These are phyloP conservation scores for Hypomontagnella monticulosa DNA, from an alignment of 495 filamentous ascomycete species.

Conservation along the genomic window DNA sequence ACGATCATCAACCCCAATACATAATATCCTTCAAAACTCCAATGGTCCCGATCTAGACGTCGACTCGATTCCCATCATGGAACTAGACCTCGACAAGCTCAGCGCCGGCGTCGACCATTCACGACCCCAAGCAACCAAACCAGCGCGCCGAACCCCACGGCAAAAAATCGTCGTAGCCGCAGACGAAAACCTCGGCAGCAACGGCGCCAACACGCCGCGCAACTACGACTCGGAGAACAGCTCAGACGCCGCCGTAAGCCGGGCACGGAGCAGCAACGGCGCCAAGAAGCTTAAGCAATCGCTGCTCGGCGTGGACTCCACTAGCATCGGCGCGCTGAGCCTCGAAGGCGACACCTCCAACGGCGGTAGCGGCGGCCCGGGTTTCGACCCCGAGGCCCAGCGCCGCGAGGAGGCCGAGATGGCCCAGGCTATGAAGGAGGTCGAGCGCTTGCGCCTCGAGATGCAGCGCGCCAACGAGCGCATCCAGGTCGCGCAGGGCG, in stretches of 20 bases:
- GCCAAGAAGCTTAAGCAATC: constrained; percentile 57
- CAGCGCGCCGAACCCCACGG: constrained; percentile 46
- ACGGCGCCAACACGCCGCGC: constrained; percentile 54
- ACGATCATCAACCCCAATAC: constrained; percentile 70
- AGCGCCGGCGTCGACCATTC: constrained; percentile 41
- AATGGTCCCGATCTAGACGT: constrained; percentile 84
- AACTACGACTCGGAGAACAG: constrained; percentile 58
- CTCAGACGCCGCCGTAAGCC: constrained; percentile 46
- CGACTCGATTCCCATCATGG: constrained; percentile 94
- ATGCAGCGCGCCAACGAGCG: constrained; percentile 93
- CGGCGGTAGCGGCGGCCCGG: constrained; percentile 48
- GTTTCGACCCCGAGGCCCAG: constrained; percentile 61
- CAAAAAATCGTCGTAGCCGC: constrained; percentile 67
- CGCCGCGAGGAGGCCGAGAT: constrained; percentile 82
- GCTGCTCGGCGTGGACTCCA: constrained; percentile 86
- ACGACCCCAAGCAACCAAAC: constrained; percentile 17
- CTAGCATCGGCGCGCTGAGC: constrained; percentile 72
- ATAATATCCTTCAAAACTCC: constrained; percentile 72
- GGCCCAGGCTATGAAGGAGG: constrained; percentile 82
- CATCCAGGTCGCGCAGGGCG: constrained; percentile 74
- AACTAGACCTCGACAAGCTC: constrained; percentile 74
- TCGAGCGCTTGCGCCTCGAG: constrained; percentile 83
- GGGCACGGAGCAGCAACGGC: constrained; percentile 36
- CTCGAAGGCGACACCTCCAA: constrained; percentile 63
- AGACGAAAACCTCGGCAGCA: constrained; percentile 65